These are phyloP conservation scores for Morella rubra DNA, from an alignment of 306 rosid species.

Conservation along the genomic window DNA sequence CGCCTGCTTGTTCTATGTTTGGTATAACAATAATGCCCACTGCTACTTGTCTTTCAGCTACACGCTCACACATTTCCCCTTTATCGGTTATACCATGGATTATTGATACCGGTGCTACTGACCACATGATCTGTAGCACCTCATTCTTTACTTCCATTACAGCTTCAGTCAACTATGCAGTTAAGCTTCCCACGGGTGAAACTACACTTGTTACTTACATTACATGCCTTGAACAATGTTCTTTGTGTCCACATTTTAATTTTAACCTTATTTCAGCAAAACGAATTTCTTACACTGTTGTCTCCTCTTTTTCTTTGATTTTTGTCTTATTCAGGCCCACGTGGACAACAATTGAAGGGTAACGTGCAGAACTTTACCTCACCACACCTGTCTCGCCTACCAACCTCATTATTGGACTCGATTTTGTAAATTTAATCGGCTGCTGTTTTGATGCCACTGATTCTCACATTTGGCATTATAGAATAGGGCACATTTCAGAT, in stretches of 20 bases:
- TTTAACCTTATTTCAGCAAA: background rate
- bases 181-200: background rate
- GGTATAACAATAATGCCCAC: too few species aligned
- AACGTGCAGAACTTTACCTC: too few species aligned
- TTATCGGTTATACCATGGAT: background rate
- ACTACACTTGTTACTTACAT: background rate
- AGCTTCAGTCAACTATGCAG: accelerated
- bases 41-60: too few species aligned
- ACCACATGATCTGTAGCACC: background rate
- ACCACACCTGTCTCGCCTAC: too few species aligned
- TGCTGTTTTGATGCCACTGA: too few species aligned
- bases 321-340: background rate
- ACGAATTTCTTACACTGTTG: background rate
- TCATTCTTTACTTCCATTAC: background rate
- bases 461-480: too few species aligned
- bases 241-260: background rate
- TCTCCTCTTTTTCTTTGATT: background rate
- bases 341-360: background rate
- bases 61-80: background rate
- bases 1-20: too few species aligned
- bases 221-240: too few species aligned
- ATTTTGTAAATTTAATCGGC: too few species aligned
- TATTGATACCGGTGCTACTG: background rate
- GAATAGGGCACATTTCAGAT: too few species aligned
- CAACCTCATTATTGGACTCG: background rate